Conservation (phyloP, 2,329 filamentous ascomycete species). For the Fusarium sp. region DNA sequence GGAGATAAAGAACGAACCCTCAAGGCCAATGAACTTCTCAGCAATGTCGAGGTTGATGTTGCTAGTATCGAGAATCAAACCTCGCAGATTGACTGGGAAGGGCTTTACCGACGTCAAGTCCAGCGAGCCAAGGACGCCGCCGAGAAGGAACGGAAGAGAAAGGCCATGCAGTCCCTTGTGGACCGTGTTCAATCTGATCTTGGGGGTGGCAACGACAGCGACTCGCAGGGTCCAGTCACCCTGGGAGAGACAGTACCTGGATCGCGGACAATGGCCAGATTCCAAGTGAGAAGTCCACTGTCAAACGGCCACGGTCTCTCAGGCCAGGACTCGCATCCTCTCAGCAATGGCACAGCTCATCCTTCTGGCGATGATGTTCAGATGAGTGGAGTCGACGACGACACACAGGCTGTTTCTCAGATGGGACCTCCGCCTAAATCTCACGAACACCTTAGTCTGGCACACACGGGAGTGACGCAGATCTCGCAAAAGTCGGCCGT, state of each 20-base stretch:
- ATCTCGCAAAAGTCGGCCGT: constrained; percentile 74
- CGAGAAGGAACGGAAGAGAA: constrained; percentile 73
- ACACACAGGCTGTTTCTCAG: constrained; percentile 61
- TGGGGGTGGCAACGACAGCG: constrained; percentile 62
- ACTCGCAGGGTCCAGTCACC: constrained; percentile 67
- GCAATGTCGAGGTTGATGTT: constrained; percentile 96
- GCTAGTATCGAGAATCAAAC: constrained; percentile 78
- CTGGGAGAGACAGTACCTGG: constrained; percentile 75
- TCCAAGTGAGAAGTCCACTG: constrained; percentile 69
- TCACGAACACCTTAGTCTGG: constrained; percentile 53
- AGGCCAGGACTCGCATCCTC: constrained; percentile 51
- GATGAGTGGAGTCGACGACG: constrained; percentile 70
- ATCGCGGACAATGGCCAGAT: constrained; percentile 61
- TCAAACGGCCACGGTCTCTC: constrained; percentile 68
- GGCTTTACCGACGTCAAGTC: constrained; percentile 79
- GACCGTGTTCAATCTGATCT: constrained; percentile 65
- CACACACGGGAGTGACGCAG: constrained; percentile 64
- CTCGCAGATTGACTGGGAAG: constrained; percentile 81
- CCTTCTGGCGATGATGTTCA: constrained; percentile 62
- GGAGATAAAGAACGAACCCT: constrained; percentile 87
- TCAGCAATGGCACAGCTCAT: constrained; percentile 69
- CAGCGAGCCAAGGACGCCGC: constrained; percentile 71
- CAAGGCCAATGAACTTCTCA: constrained; percentile 90
- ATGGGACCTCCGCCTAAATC: constrained; percentile 63
- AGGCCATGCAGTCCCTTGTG: constrained; percentile 68